These are phyloP conservation scores for Hypoxylon rickii DNA, from an alignment of 495 filamentous ascomycete genomes.

Conservation along the genomic window DNA sequence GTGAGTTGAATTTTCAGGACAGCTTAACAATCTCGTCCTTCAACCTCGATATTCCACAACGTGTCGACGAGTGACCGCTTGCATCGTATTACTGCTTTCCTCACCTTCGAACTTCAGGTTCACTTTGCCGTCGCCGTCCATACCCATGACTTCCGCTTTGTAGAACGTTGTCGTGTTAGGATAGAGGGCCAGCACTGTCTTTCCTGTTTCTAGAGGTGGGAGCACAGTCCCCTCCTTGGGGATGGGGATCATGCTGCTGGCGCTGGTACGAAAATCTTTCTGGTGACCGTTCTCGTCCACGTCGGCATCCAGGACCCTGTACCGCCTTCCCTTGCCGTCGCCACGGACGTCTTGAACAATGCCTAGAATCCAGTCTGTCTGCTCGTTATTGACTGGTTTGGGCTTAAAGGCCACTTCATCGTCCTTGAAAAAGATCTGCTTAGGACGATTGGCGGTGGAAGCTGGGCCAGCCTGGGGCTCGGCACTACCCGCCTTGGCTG, in stretches of 20 bases:
- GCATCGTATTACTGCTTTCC: conserved; percentile 78
- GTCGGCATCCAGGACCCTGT: conserved; percentile 93
- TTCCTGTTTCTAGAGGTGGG: conserved; percentile 74
- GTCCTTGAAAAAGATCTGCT: conserved; percentile 63
- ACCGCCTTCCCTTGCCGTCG: conserved; percentile 85
- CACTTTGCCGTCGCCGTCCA: conserved; percentile 57
- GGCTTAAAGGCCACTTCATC: conserved; percentile 88
- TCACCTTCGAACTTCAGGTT: conserved; percentile 83
- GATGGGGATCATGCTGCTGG: conserved; percentile 82
- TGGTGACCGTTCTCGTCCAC: conserved; percentile 78
- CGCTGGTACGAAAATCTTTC: conserved; percentile 77
- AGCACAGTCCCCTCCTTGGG: conserved; percentile 62
- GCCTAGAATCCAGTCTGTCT: conserved; percentile 89
- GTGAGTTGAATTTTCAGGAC: too few relatives aligned
- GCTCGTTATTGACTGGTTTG: conserved; percentile 66
- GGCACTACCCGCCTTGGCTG: conserved; percentile 48
- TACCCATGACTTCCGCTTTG: conserved; percentile 87
- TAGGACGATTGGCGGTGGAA: conserved; percentile 45
- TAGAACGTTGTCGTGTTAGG: conserved; percentile 97
- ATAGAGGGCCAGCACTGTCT: conserved; percentile 80
- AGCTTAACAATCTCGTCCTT: too few relatives aligned
- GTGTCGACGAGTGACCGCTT: conserved; percentile 75
- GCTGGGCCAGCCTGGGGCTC: conserved; percentile 46
- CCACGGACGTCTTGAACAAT: conserved; percentile 82
- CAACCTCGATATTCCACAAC: conserved; percentile 69